Evolutionary conservation across 352 stramenopile species (phyloP), one percentile per base, ranked within the genome.

Genomic region (Pythium phragmiticola): DNA sequence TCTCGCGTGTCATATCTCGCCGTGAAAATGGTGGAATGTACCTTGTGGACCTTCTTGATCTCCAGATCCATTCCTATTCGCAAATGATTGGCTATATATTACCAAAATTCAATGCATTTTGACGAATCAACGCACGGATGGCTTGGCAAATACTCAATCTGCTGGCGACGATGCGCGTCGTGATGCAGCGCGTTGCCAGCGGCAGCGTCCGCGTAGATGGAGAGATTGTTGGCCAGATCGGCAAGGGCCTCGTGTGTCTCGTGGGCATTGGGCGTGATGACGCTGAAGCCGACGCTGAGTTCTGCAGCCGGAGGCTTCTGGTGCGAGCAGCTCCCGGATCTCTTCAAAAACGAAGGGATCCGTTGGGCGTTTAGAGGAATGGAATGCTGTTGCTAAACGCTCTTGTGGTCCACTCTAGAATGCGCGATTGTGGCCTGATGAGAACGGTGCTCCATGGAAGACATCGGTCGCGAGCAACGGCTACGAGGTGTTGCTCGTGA

Each of bases 401-500:
- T 42, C 8, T 17, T 42, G 14, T 42, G 8, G 36, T 42, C 14
- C 2, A 42, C 49, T 13, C 23, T 37, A 95, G 87, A 93, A 94
- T 52, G 82, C 81, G 56, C 77, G 85, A 19, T 43, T 94, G 62
- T 95, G 87, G 87, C 84, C 87, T 7, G 82, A 90, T 13, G 76
- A 77, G 9, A 77, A 79, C 17, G 74, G 68, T 3, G 63, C 63
- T 4, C 34, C 71, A 21, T 95, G 87, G 87, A 89, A 87, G 58
- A 78, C 63, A 19, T 94, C 84, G 4, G 65, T 91, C 51, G 79
- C 76, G 42, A 76, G 50, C 36, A 88, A 87, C 36, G 80, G 75
- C 51, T 83, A 77, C 50, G 78, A 93, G n/a, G 79, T 95, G 68
- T 65, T 95, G 42, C 63, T 95, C n/a, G 84, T 95, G 57, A 94